These are phyloP conservation scores for Adenanthera pavonina DNA, from an alignment of 306 rosid species.

Conservation along the genomic window DNA sequence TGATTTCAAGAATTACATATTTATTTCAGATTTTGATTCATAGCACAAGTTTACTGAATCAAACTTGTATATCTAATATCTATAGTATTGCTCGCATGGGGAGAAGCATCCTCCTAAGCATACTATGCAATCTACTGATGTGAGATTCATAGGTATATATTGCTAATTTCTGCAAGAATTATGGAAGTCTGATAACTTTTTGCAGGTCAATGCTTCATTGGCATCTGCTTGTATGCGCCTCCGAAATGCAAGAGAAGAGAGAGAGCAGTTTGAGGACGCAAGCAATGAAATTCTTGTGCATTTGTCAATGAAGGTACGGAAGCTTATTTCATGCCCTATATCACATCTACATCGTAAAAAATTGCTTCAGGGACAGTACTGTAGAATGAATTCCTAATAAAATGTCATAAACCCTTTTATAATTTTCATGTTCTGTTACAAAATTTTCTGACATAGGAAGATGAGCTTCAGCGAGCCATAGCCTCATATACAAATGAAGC, in stretches of 20 bases:
- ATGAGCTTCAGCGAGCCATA: slow-evolving; percentile 72
- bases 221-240: slow-evolving; percentile 63
- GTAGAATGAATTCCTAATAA: background rate
- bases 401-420: slow-evolving; percentile 14
- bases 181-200: slow-evolving; percentile 30
- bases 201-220: slow-evolving; percentile 68
- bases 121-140: slow-evolving; percentile 10
- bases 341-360: slow-evolving; percentile 1
- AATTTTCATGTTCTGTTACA: slow-evolving; percentile 26
- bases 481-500: slow-evolving; percentile 71
- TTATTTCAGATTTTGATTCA: slow-evolving; percentile 15
- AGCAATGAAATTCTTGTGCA: slow-evolving; percentile 74
- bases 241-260: slow-evolving; percentile 86
- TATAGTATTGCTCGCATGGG: background rate
- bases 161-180: slow-evolving; percentile 27
- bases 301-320: slow-evolving; percentile 72
- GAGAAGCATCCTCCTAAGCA: slow-evolving; percentile 18
- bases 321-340: slow-evolving; percentile 26
- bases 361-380: background rate
- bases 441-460: slow-evolving; percentile 67
- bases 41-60: slow-evolving; percentile 18
- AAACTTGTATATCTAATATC: background rate
- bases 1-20: slow-evolving; percentile 20
- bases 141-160: slow-evolving; percentile 30
- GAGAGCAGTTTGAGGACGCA: slow-evolving; percentile 86